Percentiles rank a stretch among this genome's conserved stretches.
Evolutionary conservation across 768 basidiomycete species (phyloP).

Genomic region (Mycena galericulata): DNA sequence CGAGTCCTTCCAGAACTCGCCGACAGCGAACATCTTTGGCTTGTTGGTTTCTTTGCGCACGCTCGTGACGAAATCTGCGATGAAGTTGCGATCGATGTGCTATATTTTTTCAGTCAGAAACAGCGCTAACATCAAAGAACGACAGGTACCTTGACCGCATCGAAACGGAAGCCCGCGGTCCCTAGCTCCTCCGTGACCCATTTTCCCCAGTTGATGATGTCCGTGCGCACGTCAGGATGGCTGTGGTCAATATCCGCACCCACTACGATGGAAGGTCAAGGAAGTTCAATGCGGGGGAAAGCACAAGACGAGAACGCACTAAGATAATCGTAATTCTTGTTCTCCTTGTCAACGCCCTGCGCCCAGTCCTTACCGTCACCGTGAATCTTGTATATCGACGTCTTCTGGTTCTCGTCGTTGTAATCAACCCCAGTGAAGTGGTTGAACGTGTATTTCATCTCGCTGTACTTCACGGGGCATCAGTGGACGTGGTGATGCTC

Average conservation of each 20-base stretch:
- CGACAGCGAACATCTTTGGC: conserved; percentile 55
- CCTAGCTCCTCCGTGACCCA: conserved; percentile 60
- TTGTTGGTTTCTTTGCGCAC: conserved; percentile 50
- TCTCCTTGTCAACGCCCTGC: conserved; percentile 67
- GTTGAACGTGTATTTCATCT: conserved; percentile 65
- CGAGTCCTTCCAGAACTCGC: conserved; percentile 60
- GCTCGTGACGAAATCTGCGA: conserved; percentile 49
- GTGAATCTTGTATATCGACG: conserved; percentile 67
- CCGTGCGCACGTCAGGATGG: conserved; percentile 70
- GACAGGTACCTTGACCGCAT: conserved; percentile 50
- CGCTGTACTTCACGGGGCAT: conserved; percentile 56
- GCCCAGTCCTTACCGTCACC: conserved; percentile 72
- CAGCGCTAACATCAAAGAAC: neutral
- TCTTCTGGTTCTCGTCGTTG: conserved; percentile 64
- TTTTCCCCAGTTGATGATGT: conserved; percentile 67
- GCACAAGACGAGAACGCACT: conserved; percentile 42
- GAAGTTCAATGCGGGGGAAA: neutral
- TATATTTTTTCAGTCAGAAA: neutral
- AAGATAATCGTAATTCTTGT: conserved; percentile 73
- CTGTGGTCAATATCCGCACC: conserved; percentile 64
- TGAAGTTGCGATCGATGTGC: conserved; percentile 50
- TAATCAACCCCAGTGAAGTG: conserved; percentile 77
- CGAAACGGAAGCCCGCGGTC: conserved; percentile 49
- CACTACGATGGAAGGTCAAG: conserved; percentile 25
- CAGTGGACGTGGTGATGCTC: neutral